Conservation (phyloP, 2,329 filamentous ascomycete genomes). For the Penicillium sp. region DNA sequence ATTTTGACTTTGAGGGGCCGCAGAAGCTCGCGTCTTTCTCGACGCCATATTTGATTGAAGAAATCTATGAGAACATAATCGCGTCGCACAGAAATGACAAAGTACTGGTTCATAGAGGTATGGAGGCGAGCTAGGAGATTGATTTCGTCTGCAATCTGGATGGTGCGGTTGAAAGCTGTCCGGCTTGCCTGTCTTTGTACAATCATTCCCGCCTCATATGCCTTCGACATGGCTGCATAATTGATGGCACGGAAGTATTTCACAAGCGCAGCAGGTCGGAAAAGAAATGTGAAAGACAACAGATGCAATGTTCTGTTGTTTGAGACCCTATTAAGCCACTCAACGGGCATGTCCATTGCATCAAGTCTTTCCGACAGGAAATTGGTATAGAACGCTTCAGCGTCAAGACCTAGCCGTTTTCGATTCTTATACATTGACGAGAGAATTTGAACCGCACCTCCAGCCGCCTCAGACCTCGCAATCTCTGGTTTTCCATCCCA, state of each 20-base stretch:
- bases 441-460: slow-evolving; percentile 72
- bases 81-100: slow-evolving; percentile 66
- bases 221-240: slow-evolving; percentile 76
- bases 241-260: slow-evolving; percentile 87
- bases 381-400: slow-evolving; percentile 68
- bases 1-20: slow-evolving; percentile 85
- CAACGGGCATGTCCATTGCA: slow-evolving; percentile 66
- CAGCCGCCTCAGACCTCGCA: slow-evolving; percentile 65
- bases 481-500: slow-evolving; percentile 77
- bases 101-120: slow-evolving; percentile 65
- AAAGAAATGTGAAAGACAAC: slow-evolving; percentile 76
- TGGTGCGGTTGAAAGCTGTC: slow-evolving; percentile 38
- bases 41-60: slow-evolving; percentile 84
- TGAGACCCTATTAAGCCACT: slow-evolving; percentile 62
- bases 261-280: slow-evolving; percentile 67
- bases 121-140: slow-evolving; percentile 61
- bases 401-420: slow-evolving; percentile 61
- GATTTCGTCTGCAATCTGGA: slow-evolving; percentile 53
- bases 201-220: slow-evolving; percentile 64
- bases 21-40: slow-evolving; percentile 75
- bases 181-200: slow-evolving; percentile 44
- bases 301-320: slow-evolving; percentile 67
- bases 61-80: slow-evolving; percentile 66
- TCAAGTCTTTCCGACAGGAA: slow-evolving; percentile 75
- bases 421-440: slow-evolving; percentile 69